Conservation (phyloP, 2,329 filamentous ascomycete species). For the Cladosporium sp. region DNA sequence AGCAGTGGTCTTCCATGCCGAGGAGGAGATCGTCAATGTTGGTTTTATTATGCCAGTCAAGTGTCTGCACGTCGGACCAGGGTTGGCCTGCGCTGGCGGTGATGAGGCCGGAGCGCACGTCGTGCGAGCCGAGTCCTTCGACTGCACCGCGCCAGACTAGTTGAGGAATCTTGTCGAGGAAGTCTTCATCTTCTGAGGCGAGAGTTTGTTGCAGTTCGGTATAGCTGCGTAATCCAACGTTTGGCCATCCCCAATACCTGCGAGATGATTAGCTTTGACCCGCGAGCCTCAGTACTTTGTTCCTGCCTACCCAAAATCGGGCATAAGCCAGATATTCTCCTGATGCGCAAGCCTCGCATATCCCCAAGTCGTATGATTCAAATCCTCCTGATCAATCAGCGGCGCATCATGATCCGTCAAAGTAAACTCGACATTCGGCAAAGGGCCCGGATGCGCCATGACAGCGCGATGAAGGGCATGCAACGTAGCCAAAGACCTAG, state of each 20-base stretch:
- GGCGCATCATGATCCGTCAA: conserved; percentile 44
- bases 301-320: conserved; percentile 46
- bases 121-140: conserved; percentile 23
- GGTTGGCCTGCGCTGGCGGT: conserved; percentile 28
- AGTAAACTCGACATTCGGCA: conserved; percentile 49
- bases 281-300: too few relatives aligned
- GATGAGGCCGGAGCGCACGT: conserved; percentile 31
- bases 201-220: conserved; percentile 15
- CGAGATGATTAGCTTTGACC: too few relatives aligned
- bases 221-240: conserved; percentile 33
- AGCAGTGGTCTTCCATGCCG: conserved; percentile 30
- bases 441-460: conserved; percentile 34
- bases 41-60: conserved; percentile 24
- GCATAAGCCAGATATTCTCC: conserved; percentile 45
- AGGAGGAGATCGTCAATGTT: conserved; percentile 18
- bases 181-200: conserved; percentile 16
- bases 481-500: conserved; percentile 35
- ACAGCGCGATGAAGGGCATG: conserved; percentile 48
- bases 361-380: conserved; percentile 35
- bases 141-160: conserved; percentile 47
- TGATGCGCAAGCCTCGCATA: conserved; percentile 35
- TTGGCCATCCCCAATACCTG: conserved; percentile 46
- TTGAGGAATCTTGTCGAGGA: conserved; percentile 41
- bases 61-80: conserved; percentile 43
- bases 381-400: conserved; percentile 19